Evolutionary conservation across 2,329 filamentous ascomycete species (phyloP).

Genomic region (Neophaeococcomyces mojaviensis): DNA sequence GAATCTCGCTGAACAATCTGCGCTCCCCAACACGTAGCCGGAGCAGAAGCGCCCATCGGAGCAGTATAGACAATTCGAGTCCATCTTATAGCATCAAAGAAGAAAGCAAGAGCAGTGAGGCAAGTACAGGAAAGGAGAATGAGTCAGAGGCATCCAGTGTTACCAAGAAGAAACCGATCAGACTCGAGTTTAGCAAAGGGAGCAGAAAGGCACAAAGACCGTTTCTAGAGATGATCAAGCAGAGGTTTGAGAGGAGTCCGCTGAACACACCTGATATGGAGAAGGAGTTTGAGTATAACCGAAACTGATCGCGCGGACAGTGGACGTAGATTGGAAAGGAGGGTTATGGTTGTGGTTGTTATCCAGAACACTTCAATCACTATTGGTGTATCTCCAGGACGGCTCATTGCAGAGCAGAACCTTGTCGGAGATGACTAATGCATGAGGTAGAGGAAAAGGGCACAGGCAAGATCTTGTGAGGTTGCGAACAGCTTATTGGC

Average conservation of each 20-base stretch:
- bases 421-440: too few species aligned
- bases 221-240: conserved; percentile 17
- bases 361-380: too few species aligned
- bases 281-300: conserved; percentile 14
- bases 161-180: background rate
- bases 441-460: too few species aligned
- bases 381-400: too few species aligned
- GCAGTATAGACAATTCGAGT: background rate
- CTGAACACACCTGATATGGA: conserved; percentile 19
- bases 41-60: background rate
- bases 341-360: too few species aligned
- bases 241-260: conserved; percentile 16
- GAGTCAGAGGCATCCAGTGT: background rate
- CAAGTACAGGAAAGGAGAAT: background rate
- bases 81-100: conserved; percentile 3
- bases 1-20: conserved; percentile 2
- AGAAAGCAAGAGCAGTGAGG: conserved; percentile 11
- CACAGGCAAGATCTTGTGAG: too few species aligned
- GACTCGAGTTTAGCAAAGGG: background rate
- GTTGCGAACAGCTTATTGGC: too few species aligned
- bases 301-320: background rate
- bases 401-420: too few species aligned
- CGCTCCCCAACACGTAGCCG: background rate
- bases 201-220: background rate
- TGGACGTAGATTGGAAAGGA: too few species aligned